phyloP scores from a whole-genome alignment of 768 basidiomycete species.

The Podaxis sp. region DNA sequence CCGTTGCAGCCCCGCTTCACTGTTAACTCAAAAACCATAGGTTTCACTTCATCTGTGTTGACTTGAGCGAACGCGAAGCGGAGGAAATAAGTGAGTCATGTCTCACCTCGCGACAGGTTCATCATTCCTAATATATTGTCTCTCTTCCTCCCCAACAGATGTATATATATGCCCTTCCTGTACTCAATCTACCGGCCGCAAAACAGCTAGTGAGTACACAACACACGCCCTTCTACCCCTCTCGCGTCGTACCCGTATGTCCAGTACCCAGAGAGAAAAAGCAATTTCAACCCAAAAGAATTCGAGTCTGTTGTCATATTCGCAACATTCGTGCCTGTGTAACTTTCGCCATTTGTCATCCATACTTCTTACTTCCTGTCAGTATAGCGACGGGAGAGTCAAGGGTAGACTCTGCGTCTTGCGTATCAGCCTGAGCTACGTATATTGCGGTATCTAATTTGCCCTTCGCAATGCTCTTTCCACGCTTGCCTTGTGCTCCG shows the following conservation, averaged over 20 bases:
- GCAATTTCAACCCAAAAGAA: slow-evolving; percentile 9
- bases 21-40: slow-evolving; percentile 30
- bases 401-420: background rate
- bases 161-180: slow-evolving; percentile 53
- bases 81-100: slow-evolving; percentile 70
- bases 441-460: slow-evolving; percentile 13
- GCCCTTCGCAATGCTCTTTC: background rate
- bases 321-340: slow-evolving; percentile 10
- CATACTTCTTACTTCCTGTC: background rate
- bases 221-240: slow-evolving; percentile 18
- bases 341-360: slow-evolving; percentile 21
- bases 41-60: slow-evolving; percentile 82
- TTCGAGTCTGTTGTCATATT: slow-evolving; percentile 4
- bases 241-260: slow-evolving; percentile 23
- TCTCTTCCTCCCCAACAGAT: slow-evolving; percentile 30
- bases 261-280: slow-evolving; percentile 15
- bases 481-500: background rate
- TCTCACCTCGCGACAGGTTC: background rate
- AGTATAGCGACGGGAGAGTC: slow-evolving; percentile 4
- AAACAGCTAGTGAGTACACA: slow-evolving; percentile 73
- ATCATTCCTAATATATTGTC: background rate
- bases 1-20: background rate
- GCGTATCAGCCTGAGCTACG: slow-evolving; percentile 15
- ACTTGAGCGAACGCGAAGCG: slow-evolving; percentile 57
- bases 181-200: slow-evolving; percentile 55